A percentile compares a stretch with the other conserved stretches of the same genome.
These are phyloP conservation scores for Daedaleopsis sinensis DNA, from an alignment of 768 basidiomycete species.

Conservation along the genomic window DNA sequence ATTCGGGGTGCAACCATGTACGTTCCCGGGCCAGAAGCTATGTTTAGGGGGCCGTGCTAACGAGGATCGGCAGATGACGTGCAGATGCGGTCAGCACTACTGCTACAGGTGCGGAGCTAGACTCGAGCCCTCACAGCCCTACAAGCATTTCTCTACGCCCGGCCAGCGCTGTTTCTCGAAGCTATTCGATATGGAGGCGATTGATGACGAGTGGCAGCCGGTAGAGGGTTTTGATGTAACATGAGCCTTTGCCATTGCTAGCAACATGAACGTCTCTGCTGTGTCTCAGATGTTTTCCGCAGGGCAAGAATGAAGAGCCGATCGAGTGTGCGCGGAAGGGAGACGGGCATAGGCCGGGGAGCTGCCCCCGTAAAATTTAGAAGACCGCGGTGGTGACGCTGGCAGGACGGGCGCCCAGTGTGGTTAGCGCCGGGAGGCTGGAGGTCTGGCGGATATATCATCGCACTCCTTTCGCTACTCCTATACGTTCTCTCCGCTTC, in stretches of 20 bases:
- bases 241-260: conserved; percentile 16
- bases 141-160: conserved; percentile 65
- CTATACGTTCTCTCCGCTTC: conserved; percentile 7
- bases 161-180: conserved; percentile 60
- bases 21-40: conserved; percentile 15
- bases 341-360: not conserved
- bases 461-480: conserved; percentile 6
- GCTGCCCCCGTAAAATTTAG: not conserved
- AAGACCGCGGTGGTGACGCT: not conserved
- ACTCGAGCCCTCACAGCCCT: conserved; percentile 50
- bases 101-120: conserved; percentile 77
- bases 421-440: not conserved
- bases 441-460: conserved; percentile 7
- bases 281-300: not conserved
- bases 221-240: conserved; percentile 43
- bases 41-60: not conserved
- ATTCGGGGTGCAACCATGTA: conserved; percentile 87
- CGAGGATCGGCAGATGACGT: conserved; percentile 62
- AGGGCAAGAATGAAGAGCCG: not conserved
- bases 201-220: conserved; percentile 50
- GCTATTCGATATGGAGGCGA: conserved; percentile 59
- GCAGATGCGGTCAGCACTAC: conserved; percentile 78
- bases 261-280: conserved; percentile 11
- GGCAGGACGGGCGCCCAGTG: not conserved
- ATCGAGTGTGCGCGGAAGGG: not conserved